These are phyloP conservation scores for Kalmanozyma brasiliensis DNA, from an alignment of 1,284 basidiomycete species.

Conservation along the genomic window DNA sequence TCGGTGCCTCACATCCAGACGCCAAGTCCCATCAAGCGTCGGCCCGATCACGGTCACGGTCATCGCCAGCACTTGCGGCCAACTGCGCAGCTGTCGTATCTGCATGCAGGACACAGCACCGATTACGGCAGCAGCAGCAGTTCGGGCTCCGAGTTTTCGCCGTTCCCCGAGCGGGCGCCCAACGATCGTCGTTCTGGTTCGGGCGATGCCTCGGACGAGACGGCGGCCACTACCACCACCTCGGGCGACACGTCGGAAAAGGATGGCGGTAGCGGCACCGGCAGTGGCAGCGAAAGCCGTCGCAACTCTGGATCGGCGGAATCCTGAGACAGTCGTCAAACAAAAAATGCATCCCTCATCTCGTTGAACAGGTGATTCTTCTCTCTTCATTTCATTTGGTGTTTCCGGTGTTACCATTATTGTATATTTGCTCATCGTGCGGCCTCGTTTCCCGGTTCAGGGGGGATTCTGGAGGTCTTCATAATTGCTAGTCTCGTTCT, in stretches of 20 bases:
- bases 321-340: slow-evolving; percentile 2
- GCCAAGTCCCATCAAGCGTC: slow-evolving; percentile 44
- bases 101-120: slow-evolving; percentile 36
- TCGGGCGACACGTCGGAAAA: slow-evolving; percentile 52
- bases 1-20: slow-evolving; percentile 28
- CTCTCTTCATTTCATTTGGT: slow-evolving; percentile 1
- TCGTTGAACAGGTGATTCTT: slow-evolving; percentile 5
- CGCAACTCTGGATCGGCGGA: slow-evolving; percentile 41
- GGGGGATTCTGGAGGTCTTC: too few relatives aligned
- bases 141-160: slow-evolving; percentile 37
- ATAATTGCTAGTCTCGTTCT: too few relatives aligned
- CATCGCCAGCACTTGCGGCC: slow-evolving; percentile 52
- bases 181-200: slow-evolving; percentile 37
- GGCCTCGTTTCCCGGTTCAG: not conserved
- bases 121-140: slow-evolving; percentile 43
- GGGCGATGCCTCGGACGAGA: slow-evolving; percentile 49
- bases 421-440: slow-evolving; percentile 10
- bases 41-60: slow-evolving; percentile 49
- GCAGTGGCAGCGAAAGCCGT: slow-evolving; percentile 37
- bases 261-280: slow-evolving; percentile 35
- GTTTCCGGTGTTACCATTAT: slow-evolving; percentile 1
- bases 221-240: slow-evolving; percentile 37
- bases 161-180: slow-evolving; percentile 28
- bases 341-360: not conserved
- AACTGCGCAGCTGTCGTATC: slow-evolving; percentile 29